Percentiles rank a stretch among this genome's conserved stretches.
These are phyloP conservation scores for Iris pallida DNA, from an alignment of 116 monocot genomes.

Conservation along the genomic window DNA sequence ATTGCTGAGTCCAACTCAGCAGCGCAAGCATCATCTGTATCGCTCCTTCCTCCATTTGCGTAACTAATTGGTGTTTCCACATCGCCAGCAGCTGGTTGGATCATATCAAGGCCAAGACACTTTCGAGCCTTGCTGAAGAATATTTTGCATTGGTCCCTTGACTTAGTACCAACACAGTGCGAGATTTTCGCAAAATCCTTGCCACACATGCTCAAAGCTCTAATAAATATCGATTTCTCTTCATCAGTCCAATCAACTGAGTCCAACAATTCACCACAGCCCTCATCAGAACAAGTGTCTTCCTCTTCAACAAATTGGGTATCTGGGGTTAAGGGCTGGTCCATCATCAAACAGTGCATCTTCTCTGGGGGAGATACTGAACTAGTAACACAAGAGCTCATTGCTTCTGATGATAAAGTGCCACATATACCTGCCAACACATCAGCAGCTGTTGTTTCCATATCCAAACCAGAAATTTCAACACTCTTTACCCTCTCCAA, in stretches of 20 bases:
- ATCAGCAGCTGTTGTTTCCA: conserved; percentile 46
- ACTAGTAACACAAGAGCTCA: conserved; percentile 66
- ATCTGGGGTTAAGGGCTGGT: conserved; percentile 23
- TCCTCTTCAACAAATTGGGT: conserved; percentile 37
- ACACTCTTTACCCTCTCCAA: conserved; percentile 17
- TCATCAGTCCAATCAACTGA: conserved; percentile 82
- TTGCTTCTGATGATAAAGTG: conserved; percentile 63
- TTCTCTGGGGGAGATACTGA: conserved; percentile 51
- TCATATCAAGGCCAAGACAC: conserved; percentile 61
- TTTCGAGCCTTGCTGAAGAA: conserved; percentile 93
- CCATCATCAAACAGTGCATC: conserved; percentile 13
- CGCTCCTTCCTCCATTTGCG: conserved; percentile 54
- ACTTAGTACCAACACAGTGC: conserved; percentile 48
- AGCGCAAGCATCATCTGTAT: conserved; percentile 57
- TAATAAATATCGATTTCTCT: conserved; percentile 71
- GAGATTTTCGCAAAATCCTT: conserved; percentile 75
- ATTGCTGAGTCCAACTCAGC: conserved; percentile 68
- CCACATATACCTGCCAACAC: conserved; percentile 53
- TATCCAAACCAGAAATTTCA: conserved; percentile 28
- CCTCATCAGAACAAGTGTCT: conserved; percentile 53
- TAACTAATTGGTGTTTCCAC: conserved; percentile 32
- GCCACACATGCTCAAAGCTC: conserved; percentile 58
- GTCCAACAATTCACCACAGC: conserved; percentile 33
- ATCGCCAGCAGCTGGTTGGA: conserved; percentile 31
- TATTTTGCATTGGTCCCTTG: conserved; percentile 80